These are phyloP conservation scores for Nannochloropsis gaditana DNA, from an alignment of 108 stramenopile genomes.

Conservation along the genomic window DNA sequence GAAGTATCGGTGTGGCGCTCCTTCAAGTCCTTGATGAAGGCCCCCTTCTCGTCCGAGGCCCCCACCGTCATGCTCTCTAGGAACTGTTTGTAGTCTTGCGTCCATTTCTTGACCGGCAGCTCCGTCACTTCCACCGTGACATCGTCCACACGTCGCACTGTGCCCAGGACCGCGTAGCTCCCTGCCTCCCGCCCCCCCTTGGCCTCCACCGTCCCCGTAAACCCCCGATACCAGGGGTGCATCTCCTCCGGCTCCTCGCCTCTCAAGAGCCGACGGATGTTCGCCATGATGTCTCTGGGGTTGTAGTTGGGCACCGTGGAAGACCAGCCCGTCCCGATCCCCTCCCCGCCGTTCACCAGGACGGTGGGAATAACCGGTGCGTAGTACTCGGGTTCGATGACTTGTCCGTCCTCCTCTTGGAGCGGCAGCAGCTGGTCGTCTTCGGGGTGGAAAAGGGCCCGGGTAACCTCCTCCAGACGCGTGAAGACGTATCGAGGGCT, in stretches of 20 bases:
- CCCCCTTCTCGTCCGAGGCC: conserved; percentile 55
- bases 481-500: conserved; percentile 99
- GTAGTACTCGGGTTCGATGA: conserved; percentile 93
- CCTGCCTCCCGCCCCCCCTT: background rate
- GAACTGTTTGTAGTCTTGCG: conserved; percentile 89
- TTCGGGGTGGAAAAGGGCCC: conserved; percentile 91
- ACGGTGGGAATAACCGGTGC: conserved; percentile 83
- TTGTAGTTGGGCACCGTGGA: conserved; percentile 64
- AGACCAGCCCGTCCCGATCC: conserved; percentile 98
- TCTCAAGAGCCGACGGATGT: conserved; percentile 72
- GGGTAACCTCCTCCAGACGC: conserved; percentile 80
- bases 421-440: conserved; percentile 90
- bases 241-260: conserved; percentile 60
- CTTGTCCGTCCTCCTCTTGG: conserved; percentile 89
- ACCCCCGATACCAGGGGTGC: conserved; percentile 42
- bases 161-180: conserved; percentile 31
- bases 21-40: conserved; percentile 75
- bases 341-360: conserved; percentile 72
- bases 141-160: conserved; percentile 54
- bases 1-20: conserved; percentile 80
- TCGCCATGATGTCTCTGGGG: conserved; percentile 80
- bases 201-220: conserved; percentile 47
- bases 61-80: conserved; percentile 47
- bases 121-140: conserved; percentile 79
- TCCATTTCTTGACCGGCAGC: conserved; percentile 92